Percentiles rank a stretch among this genome's conserved stretches.
Conservation (phyloP, 495 filamentous ascomycete genomes). For the Cercophora newfieldiana region DNA sequence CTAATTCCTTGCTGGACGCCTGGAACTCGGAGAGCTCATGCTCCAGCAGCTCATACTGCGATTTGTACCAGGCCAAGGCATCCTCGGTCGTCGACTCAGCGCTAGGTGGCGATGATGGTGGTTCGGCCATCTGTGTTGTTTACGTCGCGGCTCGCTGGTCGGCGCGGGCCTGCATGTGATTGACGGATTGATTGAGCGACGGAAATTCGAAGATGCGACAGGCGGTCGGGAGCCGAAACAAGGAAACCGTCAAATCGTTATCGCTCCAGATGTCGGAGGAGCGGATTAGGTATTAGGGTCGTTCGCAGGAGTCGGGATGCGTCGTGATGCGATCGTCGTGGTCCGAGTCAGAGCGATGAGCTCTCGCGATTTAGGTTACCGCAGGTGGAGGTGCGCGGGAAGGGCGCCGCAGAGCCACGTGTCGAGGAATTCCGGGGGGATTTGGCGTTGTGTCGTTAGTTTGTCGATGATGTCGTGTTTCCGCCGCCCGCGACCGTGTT, state of each 20-base stretch:
- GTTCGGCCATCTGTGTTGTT: conserved; percentile 55
- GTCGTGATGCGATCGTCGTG: conserved; percentile 18
- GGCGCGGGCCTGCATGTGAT: conserved; percentile 32
- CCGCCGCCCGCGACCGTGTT: conserved; percentile 18
- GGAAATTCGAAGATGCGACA: conserved; percentile 14
- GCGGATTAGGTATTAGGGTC: not conserved
- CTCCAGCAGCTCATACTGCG: conserved; percentile 91
- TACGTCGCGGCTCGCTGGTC: conserved; percentile 21
- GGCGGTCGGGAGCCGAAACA: conserved; percentile 21
- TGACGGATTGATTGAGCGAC: conserved; percentile 10
- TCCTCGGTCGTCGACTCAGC: conserved; percentile 62
- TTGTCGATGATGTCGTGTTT: conserved; percentile 10
- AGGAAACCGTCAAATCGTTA: conserved; percentile 17
- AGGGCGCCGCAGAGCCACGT: conserved; percentile 13
- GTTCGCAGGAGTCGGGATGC: conserved; percentile 11
- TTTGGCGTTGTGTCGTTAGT: conserved; percentile 16
- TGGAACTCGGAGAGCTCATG: conserved; percentile 93
- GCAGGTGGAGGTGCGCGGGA: conserved; percentile 5
- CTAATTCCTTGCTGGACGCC: conserved; percentile 86
- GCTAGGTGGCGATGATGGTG: conserved; percentile 62
- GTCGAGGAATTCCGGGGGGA: conserved; percentile 7
- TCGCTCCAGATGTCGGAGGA: conserved; percentile 17
- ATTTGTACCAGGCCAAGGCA: conserved; percentile 87
- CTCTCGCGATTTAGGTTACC: conserved; percentile 15
- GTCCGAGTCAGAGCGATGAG: conserved; percentile 8